A percentile compares a stretch with the other conserved stretches of the same genome.
phyloP scores from a whole-genome alignment of 768 basidiomycete genomes.

The Mycena epipterygia region DNA sequence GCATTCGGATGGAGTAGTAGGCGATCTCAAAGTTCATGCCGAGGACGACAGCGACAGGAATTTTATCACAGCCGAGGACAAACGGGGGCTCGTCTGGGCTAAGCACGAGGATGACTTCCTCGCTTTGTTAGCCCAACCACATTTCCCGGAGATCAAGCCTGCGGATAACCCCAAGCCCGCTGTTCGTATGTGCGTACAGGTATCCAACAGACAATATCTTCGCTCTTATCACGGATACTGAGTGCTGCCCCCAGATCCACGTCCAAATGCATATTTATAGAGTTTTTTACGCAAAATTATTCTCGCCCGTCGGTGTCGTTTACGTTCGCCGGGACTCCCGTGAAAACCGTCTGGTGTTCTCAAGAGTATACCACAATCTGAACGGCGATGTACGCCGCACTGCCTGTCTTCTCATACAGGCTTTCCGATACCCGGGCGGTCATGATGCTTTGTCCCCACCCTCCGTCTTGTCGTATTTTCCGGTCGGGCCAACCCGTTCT shows the following conservation, averaged over 20 bases:
- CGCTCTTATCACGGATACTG: neutral
- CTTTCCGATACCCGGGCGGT: neutral
- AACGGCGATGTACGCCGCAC: conserved; percentile 6
- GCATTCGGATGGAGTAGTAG: neutral
- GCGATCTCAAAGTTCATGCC: neutral
- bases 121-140: neutral
- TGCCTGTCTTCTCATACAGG: neutral
- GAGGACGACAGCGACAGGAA: neutral
- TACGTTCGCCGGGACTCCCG: neutral
- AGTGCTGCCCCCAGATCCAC: neutral
- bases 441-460: neutral
- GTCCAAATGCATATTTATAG: neutral
- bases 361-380: neutral
- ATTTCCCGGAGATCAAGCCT: neutral
- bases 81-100: neutral
- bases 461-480: neutral
- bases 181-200: conserved; percentile 1
- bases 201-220: neutral
- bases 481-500: neutral
- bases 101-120: conserved; percentile 3
- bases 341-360: neutral
- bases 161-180: neutral
- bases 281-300: neutral
- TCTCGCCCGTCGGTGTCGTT: conserved; percentile 2
- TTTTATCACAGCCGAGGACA: conserved; percentile 2